Percentiles rank a stretch among this genome's conserved stretches.
Evolutionary conservation across 305 asterid genomes (phyloP).

Genomic region (Ilex paraguariensis): DNA sequence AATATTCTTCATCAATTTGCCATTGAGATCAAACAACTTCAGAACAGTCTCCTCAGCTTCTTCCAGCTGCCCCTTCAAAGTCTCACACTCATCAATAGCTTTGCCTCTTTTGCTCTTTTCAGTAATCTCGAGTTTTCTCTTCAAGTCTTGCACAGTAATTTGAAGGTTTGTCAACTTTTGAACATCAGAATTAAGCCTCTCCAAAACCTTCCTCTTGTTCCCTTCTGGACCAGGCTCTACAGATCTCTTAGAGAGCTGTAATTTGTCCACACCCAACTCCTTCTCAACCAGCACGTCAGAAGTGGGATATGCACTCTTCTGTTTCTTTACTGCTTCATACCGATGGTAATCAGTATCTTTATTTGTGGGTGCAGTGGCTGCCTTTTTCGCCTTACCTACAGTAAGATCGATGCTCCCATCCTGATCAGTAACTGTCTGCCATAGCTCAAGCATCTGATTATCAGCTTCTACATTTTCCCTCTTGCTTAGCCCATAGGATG

Average conservation of each 20-base stretch:
- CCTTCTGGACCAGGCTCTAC: slow-evolving; percentile 55
- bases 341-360: slow-evolving; percentile 26
- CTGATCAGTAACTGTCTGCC: slow-evolving; percentile 25
- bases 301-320: slow-evolving; percentile 25
- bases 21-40: slow-evolving; percentile 72
- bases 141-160: slow-evolving; percentile 77
- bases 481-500: slow-evolving; percentile 55
- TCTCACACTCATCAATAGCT: slow-evolving; percentile 69
- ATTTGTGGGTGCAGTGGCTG: slow-evolving; percentile 25
- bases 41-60: slow-evolving; percentile 72
- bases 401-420: slow-evolving; percentile 26
- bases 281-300: slow-evolving; percentile 34
- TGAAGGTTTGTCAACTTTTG: slow-evolving; percentile 86
- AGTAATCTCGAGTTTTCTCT: slow-evolving; percentile 63
- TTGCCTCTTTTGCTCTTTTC: slow-evolving; percentile 78
- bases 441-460: slow-evolving; percentile 33
- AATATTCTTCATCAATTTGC: slow-evolving; percentile 53
- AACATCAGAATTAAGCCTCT: slow-evolving; percentile 85
- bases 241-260: slow-evolving; percentile 54
- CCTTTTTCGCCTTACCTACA: slow-evolving; percentile 22
- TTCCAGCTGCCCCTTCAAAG: slow-evolving; percentile 67
- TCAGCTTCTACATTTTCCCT: slow-evolving; percentile 45
- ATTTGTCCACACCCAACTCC: slow-evolving; percentile 48
- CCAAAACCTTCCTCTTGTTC: slow-evolving; percentile 64
- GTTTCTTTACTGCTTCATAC: slow-evolving; percentile 47